Conservation (phyloP, 1,284 basidiomycete species). For the Boletus smithii region DNA sequence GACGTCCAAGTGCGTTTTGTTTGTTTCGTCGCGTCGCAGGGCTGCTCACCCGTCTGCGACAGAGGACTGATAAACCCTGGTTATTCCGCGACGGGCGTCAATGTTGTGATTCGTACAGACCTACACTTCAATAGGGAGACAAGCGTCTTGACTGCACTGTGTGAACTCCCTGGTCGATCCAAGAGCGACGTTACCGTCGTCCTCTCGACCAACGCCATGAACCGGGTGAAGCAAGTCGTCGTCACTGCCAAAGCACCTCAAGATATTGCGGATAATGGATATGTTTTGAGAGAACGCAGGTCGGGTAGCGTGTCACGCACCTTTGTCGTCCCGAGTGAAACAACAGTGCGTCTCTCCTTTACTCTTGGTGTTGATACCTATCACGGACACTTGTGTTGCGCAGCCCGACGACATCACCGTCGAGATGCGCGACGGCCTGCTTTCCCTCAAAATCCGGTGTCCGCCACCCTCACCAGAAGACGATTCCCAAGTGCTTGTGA, state of each 20-base stretch:
- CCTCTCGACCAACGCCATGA: conserved; percentile 53
- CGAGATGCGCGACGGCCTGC: conserved; percentile 48
- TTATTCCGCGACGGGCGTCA: conserved; percentile 17
- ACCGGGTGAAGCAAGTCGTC: conserved; percentile 52
- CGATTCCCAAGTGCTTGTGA: conserved; percentile 24
- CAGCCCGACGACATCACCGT: conserved; percentile 48
- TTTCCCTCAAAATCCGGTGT: conserved; percentile 45
- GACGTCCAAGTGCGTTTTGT: conserved; percentile 24
- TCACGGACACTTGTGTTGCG: conserved; percentile 11
- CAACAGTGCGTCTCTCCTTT: conserved; percentile 44
- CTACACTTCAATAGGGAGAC: conserved; percentile 47
- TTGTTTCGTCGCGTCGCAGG: not conserved
- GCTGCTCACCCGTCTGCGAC: conserved; percentile 12
- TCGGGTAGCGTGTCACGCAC: conserved; percentile 51
- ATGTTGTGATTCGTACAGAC: conserved; percentile 47
- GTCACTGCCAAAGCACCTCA: conserved; percentile 44
- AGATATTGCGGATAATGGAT: conserved; percentile 34
- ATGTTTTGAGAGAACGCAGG: conserved; percentile 48
- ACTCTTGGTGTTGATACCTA: not conserved
- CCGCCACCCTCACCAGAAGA: conserved; percentile 33
- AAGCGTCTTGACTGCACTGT: conserved; percentile 49
- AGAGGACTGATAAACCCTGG: conserved; percentile 23
- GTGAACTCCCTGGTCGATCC: conserved; percentile 64
- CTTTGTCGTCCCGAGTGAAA: conserved; percentile 54
- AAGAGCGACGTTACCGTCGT: conserved; percentile 49